Evolutionary conservation across 1,284 basidiomycete species (phyloP).

Genomic region (Malassezia psittaci): DNA sequence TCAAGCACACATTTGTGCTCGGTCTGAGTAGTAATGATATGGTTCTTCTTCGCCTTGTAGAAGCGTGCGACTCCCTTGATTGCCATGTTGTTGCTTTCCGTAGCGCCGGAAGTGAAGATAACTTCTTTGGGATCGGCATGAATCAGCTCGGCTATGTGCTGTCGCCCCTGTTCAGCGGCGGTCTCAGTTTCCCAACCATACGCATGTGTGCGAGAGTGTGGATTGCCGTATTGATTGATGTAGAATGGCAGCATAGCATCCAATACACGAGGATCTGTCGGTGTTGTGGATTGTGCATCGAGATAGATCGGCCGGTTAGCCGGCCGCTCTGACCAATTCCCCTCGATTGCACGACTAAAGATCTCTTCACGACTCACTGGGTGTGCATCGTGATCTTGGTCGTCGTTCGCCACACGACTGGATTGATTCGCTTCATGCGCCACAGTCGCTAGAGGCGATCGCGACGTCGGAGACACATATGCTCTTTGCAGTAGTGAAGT

Average conservation of each 20-base stretch:
- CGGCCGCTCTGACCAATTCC: slow-evolving; percentile 12
- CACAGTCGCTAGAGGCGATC: slow-evolving; percentile 1
- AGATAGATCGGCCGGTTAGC: slow-evolving; percentile 45
- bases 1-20: slow-evolving; percentile 99
- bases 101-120: slow-evolving; percentile 94
- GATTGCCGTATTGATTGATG: slow-evolving; percentile 95
- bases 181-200: slow-evolving; percentile 98
- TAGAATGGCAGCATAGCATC: slow-evolving; percentile 94
- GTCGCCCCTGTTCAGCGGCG: slow-evolving; percentile 80
- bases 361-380: background rate
- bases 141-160: slow-evolving; percentile 81
- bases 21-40: slow-evolving; percentile 55
- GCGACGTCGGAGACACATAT: slow-evolving; percentile 4
- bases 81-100: slow-evolving; percentile 95
- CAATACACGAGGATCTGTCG: slow-evolving; percentile 89
- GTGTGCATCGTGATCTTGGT: background rate
- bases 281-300: slow-evolving; percentile 64
- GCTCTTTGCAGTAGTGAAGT: background rate
- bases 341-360: background rate
- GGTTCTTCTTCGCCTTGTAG: slow-evolving; percentile 46
- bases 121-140: slow-evolving; percentile 92
- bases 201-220: slow-evolving; percentile 92
- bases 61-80: slow-evolving; percentile 96
- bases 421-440: background rate
- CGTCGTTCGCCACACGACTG: slow-evolving; percentile 2